Evolutionary conservation across 805 yeast genomes (phyloP), one percentile per base, ranked within the genome.

Genomic region (Teunomyces aglyptinius): DNA sequence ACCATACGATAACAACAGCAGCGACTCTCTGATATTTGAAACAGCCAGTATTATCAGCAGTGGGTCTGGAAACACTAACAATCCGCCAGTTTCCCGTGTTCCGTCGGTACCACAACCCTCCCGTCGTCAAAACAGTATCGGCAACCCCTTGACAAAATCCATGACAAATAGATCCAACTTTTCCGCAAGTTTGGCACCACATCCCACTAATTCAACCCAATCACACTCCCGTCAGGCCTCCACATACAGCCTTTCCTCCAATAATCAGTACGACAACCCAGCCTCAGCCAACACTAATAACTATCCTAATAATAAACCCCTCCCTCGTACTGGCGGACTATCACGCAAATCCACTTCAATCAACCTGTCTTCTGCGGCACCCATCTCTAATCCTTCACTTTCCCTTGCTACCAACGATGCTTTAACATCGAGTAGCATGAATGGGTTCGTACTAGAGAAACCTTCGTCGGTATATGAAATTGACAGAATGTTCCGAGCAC

Each of bases 401-500:
- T 47, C 59, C 12, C 43, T 47, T 29, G 41, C 56, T 2, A 47
- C 60, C 18, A 56, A 55, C 27, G 59, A 54, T 13, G 46, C 56
- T 2, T 32, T 54, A 16, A 49, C 54, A 4, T 38, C 52, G 10
- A 47, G 58, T 24, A 16, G 26, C 33, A 49, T 48, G 31, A 54
- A 48, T n/a, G 64, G 63, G 10, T 64, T 65, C 50, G 44, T 43
- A 10, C 63, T 87, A 41, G 91, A 86, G 44, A 84, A 78, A 57
- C 96, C 97, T 0, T 64, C 68, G 6, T 81, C 85, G 53, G 80
- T 76, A 8, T 68, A 73, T 51, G 89, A 82, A 51, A 80, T 91
- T 15, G 92, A 89, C 55, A 71, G 76, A 47, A 71, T 86, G 80
- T 90, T 89, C 61, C 76, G 81, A 45, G 90, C 85, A 48, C 78